Evolutionary conservation across 2,329 filamentous ascomycete species (phyloP), one percentile per base, ranked within the genome.

Genomic region (Aspergillus brasiliensis): DNA sequence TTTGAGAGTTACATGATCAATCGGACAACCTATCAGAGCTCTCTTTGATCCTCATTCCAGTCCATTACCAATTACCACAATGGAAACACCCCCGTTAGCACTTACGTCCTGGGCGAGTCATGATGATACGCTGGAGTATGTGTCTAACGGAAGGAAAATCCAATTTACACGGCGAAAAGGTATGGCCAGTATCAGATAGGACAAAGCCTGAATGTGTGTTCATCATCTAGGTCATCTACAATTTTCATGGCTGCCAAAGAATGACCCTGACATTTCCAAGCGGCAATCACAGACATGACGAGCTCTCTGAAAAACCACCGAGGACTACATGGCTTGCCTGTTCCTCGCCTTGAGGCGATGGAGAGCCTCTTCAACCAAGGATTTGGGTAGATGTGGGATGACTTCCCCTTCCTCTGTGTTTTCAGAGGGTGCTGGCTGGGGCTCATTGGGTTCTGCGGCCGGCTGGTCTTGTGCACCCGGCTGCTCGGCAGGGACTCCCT

Each of bases 301-400:
- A 56, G 17, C 5, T 34, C 23, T 19, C 15, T 23, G 19, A 34
- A 34, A 17, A 15, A 11, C 25, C 47, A 44, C 23, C 31, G 31
- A 31, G 13, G 46, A 55, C 51, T 58, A 67, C 13, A 62, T 46
- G 51, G 64, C 65, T 15, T 62, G 54, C 53, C 69, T 65, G 25
- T 62, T 69, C 59, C 73, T 68, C 48, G 66, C 68, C 51, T 77
- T 77, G 46, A 79, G 61, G 27, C 78, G 73, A n/a, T 66, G 67
- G 59, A 79, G 69, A 34, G 79, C 79, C 51, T 76, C 68, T 55
- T 81, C 77, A n/a, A 81, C 68, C 8, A 78, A 68, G 37, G 75
- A 68, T 55, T 75, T 76, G 2, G 79, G 77, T 21, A 82, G 59
- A 27, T 77, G 71, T 3, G 80, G 80, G 21, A 81, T 76, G 48